Evolutionary conservation across 2,329 filamentous ascomycete species (phyloP).

Genomic region (Mycosphaerelloides madeirae): DNA sequence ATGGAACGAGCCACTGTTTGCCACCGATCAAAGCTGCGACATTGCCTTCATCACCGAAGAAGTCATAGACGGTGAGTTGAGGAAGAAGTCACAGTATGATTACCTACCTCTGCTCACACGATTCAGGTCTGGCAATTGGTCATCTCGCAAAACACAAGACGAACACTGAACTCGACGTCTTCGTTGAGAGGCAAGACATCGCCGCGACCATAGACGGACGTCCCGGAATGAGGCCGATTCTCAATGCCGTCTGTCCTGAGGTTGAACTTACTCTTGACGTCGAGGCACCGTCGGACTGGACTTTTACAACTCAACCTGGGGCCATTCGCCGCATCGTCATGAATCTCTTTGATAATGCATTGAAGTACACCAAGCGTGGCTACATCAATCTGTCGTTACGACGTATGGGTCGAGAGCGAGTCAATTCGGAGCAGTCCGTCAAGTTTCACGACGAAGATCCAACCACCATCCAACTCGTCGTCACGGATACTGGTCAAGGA

Average conservation of each 20-base stretch:
- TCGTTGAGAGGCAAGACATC: too few species aligned
- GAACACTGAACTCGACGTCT: conserved; percentile 17
- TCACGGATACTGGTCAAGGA: conserved; percentile 62
- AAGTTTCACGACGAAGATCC: conserved; percentile 12
- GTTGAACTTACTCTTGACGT: conserved; percentile 39
- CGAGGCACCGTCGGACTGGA: conserved; percentile 17
- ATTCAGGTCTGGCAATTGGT: conserved; percentile 10
- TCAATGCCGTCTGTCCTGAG: conserved; percentile 16
- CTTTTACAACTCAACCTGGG: conserved; percentile 27
- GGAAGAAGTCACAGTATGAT: too few species aligned
- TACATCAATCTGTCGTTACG: conserved; percentile 34
- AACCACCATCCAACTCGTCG: conserved; percentile 23
- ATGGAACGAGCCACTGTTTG: conserved; percentile 14
- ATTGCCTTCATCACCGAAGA: conserved; percentile 17
- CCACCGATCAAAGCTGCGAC: conserved; percentile 16
- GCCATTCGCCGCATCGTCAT: conserved; percentile 44
- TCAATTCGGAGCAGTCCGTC: not conserved
- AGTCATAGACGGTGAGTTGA: conserved; percentile 14
- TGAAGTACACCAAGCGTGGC: conserved; percentile 42
- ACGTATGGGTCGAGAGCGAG: not conserved
- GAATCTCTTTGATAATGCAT: conserved; percentile 47
- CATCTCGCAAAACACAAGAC: conserved; percentile 13
- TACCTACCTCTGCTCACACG: not conserved
- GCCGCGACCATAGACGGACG: not conserved
- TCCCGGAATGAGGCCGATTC: conserved; percentile 11